Base-by-base conservation (phyloP, 306 rosid species). In the Begonia loranthoides region DNA sequence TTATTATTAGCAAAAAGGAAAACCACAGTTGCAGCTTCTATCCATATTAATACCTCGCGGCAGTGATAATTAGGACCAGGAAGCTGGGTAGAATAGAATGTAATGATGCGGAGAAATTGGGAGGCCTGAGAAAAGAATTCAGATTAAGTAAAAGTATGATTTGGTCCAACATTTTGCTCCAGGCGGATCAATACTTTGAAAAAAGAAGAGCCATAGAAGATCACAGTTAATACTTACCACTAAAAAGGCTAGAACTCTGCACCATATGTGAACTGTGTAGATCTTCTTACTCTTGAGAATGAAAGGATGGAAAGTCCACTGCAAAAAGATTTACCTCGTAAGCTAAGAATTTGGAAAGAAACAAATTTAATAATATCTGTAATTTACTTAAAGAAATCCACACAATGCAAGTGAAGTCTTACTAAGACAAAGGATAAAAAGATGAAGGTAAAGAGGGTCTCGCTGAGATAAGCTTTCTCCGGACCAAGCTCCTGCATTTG, bases 31-130 rank as follows among this genome's bases (percentile, higher is more conserved):
- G 36, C 36, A 28, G 36, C 36, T 7, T 28, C 8, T 28, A 28
- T 28, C 3, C 8, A 5, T 28, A 28, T 28, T 1, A 28, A 28
- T 71, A 84, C 97, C 89, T 67, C 77, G 1, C 89, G 82, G 69
- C 93, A 81, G 58, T 88, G 93, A 50, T 81, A 84, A 63, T 79
- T 84, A 58, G 95, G 97, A 70, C 95, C 97, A 59, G 89, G 93
- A 77, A 88, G 95, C 60, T 81, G 93, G 15, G 97, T 88, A 9
- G 97, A 79, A 65, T 84, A 79, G 60, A 88, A 81, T 15, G 93
- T 76, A 51, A 88, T 21, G 54, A 84, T 67, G 49, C 93, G 97
- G 55, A 88, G 89, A 70, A 64, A 3, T 72, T 84, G 97, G 71
- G 73, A 88, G 56, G 66, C 80, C 97, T 84, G 58, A 15, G 55